A percentile compares a stretch with the other conserved stretches of the same genome.
Evolutionary conservation across 306 rosid genomes (phyloP).

Genomic region (Trichosanthes cucumerina): DNA sequence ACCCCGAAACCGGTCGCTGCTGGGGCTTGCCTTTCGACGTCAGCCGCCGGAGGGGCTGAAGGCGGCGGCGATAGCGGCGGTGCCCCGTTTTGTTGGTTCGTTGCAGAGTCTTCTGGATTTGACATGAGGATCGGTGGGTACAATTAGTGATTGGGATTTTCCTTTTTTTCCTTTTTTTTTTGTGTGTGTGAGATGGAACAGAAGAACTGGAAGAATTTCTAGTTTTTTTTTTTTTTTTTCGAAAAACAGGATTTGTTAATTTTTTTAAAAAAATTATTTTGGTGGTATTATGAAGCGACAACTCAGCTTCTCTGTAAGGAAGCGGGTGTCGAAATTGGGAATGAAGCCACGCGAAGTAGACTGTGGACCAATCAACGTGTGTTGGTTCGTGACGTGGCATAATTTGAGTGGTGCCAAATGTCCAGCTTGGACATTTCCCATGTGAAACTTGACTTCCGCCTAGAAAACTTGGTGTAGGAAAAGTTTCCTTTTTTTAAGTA

Average conservation of each 20-base stretch:
- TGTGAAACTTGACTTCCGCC: neutral
- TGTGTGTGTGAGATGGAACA: neutral
- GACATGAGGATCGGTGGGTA: neutral
- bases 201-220: neutral
- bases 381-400: neutral
- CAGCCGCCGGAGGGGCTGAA: constrained; percentile 12
- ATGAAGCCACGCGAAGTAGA: neutral
- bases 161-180: neutral
- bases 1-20: neutral
- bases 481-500: too few relatives aligned
- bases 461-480: neutral
- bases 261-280: neutral
- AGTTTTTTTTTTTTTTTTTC: too few relatives aligned
- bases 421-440: neutral
- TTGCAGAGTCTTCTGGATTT: neutral
- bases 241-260: neutral
- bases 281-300: neutral
- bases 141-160: neutral
- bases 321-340: neutral
- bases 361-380: neutral
- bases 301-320: neutral
- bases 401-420: neutral
- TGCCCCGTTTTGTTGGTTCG: neutral
- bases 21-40: constrained; percentile 14
- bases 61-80: neutral